Conservation (phyloP, 2,329 filamentous ascomycete species). For the Colletotrichum trifolii region DNA sequence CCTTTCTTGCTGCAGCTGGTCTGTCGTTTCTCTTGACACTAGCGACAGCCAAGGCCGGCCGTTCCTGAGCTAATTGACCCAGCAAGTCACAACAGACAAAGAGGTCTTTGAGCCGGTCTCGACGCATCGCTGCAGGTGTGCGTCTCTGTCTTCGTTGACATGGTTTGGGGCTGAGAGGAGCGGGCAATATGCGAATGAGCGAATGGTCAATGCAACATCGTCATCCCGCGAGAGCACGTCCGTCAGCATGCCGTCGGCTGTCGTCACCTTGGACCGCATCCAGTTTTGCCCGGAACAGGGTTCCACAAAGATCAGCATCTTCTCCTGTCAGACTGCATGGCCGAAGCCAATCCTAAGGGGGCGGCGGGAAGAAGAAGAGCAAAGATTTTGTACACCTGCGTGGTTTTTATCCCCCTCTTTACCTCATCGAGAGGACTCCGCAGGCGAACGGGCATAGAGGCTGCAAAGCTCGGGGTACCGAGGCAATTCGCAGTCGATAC, state of each 20-base stretch:
- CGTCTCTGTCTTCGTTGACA: background rate
- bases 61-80: background rate
- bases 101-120: background rate
- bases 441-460: no score
- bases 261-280: background rate
- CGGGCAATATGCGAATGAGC: slow-evolving; percentile 9
- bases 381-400: background rate
- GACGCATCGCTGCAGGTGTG: background rate
- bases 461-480: background rate
- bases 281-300: background rate
- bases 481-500: background rate
- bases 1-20: slow-evolving; percentile 11
- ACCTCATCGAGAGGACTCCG: no score
- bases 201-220: slow-evolving; percentile 25
- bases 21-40: slow-evolving; percentile 1
- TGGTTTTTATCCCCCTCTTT: no score
- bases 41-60: background rate
- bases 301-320: slow-evolving; percentile 25
- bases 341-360: slow-evolving; percentile 1
- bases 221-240: slow-evolving; percentile 15
- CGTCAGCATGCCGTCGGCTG: slow-evolving; percentile 6
- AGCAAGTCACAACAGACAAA: background rate
- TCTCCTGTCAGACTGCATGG: slow-evolving; percentile 24
- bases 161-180: slow-evolving; percentile 3
- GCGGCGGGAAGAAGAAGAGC: background rate